Evolutionary conservation across 352 stramenopile genomes (phyloP).

Genomic region (Globisporangium spinosum): DNA sequence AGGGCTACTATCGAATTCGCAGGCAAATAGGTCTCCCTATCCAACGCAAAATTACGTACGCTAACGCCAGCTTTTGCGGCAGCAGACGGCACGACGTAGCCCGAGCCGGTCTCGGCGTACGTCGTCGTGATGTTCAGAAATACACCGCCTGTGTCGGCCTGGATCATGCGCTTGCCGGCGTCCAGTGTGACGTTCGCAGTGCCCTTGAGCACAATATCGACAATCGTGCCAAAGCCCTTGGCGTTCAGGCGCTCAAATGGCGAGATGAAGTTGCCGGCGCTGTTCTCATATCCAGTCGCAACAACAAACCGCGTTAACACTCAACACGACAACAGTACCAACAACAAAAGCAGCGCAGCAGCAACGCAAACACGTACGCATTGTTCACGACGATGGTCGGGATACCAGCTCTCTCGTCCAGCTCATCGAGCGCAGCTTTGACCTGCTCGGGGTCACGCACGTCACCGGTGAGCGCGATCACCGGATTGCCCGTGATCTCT

Average conservation of each 20-base stretch:
- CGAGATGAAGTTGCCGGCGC: constrained; percentile 95
- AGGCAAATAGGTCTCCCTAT: not conserved
- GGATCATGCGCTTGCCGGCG: constrained; percentile 76
- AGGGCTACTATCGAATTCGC: not conserved
- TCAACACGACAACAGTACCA: not conserved
- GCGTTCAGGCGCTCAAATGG: constrained; percentile 88
- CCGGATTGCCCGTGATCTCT: constrained; percentile 48
- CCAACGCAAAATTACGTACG: constrained; percentile 24
- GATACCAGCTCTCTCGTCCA: constrained; percentile 57
- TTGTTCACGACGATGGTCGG: constrained; percentile 83
- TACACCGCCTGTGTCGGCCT: constrained; percentile 64
- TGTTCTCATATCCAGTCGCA: constrained; percentile 29
- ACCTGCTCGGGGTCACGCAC: constrained; percentile 89
- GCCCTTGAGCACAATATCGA: constrained; percentile 93
- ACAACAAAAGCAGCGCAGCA: constrained; percentile 41
- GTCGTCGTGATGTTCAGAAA: constrained; percentile 98
- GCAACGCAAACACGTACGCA: constrained; percentile 40
- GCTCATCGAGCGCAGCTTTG: constrained; percentile 75
- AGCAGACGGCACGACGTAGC: constrained; percentile 93
- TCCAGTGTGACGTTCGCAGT: constrained; percentile 84
- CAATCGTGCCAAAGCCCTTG: constrained; percentile 95
- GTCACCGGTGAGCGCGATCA: constrained; percentile 77
- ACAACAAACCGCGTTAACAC: constrained; percentile 30
- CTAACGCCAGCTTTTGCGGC: constrained; percentile 95
- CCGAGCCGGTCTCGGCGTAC: constrained; percentile 92